Evolutionary conservation across 2,329 filamentous ascomycete genomes (phyloP).

Genomic region (Leptographium flavum): DNA sequence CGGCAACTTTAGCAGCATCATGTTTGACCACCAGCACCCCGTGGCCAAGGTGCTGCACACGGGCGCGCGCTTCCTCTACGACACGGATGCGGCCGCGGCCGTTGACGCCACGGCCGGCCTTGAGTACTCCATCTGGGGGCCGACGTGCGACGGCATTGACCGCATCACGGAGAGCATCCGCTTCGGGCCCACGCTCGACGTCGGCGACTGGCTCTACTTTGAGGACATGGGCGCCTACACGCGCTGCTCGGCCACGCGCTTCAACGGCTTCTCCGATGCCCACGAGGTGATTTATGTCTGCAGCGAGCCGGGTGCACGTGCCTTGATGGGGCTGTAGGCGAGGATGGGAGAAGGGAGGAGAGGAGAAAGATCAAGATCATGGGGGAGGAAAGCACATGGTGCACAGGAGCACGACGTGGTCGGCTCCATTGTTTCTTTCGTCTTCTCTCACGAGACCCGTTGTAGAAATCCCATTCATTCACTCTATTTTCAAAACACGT

Average conservation of each 20-base stretch:
- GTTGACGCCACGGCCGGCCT: conserved; percentile 29
- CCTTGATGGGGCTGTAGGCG: conserved; percentile 36
- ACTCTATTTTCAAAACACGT: no score
- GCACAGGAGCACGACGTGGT: no score
- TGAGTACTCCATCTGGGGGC: conserved; percentile 95
- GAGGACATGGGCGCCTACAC: conserved; percentile 98
- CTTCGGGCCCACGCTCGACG: conserved; percentile 65
- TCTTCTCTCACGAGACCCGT: no score
- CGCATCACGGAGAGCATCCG: conserved; percentile 73
- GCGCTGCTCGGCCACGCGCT: conserved; percentile 91
- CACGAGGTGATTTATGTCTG: conserved; percentile 92
- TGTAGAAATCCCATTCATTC: neutral
- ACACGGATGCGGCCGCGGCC: conserved; percentile 21
- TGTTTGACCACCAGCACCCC: conserved; percentile 95
- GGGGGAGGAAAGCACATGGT: neutral
- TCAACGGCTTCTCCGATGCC: conserved; percentile 90
- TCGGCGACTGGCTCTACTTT: conserved; percentile 98
- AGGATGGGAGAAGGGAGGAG: conserved; percentile 6
- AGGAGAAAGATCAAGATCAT: neutral
- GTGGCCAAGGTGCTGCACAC: conserved; percentile 65
- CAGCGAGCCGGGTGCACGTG: conserved; percentile 76
- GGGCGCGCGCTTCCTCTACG: conserved; percentile 41
- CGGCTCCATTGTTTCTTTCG: neutral
- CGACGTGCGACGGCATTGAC: conserved; percentile 95
- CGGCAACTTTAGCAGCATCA: conserved; percentile 97